phyloP scores from a whole-genome alignment of 768 basidiomycete genomes.

The Lactarius sanguifluus region DNA sequence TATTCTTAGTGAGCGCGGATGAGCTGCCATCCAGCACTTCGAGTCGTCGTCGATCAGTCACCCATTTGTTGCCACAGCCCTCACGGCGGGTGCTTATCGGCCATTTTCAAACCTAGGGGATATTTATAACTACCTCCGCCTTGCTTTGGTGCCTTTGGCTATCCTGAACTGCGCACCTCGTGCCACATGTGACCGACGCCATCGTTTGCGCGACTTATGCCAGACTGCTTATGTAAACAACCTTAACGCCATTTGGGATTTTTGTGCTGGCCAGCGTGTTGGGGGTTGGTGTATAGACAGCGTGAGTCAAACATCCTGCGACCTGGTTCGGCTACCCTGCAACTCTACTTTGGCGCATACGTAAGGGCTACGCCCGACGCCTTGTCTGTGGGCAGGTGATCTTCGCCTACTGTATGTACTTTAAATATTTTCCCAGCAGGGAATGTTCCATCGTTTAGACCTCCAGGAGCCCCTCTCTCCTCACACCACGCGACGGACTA shows the following conservation, averaged over 20 bases:
- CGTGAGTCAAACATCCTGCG: no score
- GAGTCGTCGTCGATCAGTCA: neutral
- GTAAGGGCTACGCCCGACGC: no score
- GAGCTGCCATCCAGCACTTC: neutral
- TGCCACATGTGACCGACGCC: neutral
- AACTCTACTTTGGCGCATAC: no score
- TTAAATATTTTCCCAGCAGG: no score
- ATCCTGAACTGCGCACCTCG: neutral
- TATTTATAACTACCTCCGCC: neutral
- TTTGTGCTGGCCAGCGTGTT: no score
- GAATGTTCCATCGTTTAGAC: no score
- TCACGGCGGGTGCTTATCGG: neutral
- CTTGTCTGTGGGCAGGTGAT: no score
- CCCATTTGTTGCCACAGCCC: neutral
- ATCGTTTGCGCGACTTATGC: neutral
- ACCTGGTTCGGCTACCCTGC: no score
- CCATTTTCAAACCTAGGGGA: neutral
- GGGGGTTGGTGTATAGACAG: no score
- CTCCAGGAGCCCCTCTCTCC: no score
- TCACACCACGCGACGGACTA: no score
- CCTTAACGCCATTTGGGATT: neutral
- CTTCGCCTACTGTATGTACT: no score
- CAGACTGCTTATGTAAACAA: neutral
- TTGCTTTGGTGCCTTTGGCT: neutral
- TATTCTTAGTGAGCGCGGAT: neutral